phyloP scores from a whole-genome alignment of 2,329 filamentous ascomycete species.

The Coniochaeta sp. region DNA sequence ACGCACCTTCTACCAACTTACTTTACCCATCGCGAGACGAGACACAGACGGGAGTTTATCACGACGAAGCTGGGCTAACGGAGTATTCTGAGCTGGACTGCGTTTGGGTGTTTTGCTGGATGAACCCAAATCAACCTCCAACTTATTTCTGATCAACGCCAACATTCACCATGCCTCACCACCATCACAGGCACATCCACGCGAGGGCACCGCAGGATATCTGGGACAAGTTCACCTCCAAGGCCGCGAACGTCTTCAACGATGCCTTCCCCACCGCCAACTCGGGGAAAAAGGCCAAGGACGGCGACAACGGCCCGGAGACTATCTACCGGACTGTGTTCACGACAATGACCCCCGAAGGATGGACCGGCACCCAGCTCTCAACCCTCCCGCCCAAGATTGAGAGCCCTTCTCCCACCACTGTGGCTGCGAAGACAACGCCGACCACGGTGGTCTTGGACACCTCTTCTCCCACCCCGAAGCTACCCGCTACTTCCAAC shows the following conservation, averaged over 20 bases:
- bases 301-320: slow-evolving; percentile 9
- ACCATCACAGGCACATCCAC: slow-evolving; percentile 18
- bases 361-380: slow-evolving; percentile 4
- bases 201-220: slow-evolving; percentile 8
- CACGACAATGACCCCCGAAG: slow-evolving; percentile 18
- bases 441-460: not conserved
- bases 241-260: slow-evolving; percentile 15
- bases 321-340: slow-evolving; percentile 24
- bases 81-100: not conserved
- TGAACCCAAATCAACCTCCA: not conserved
- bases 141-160: not conserved
- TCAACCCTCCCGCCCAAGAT: not conserved
- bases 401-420: not conserved
- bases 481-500: not conserved
- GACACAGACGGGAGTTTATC: not conserved
- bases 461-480: not conserved
- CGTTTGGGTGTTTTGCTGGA: not conserved
- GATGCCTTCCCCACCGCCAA: slow-evolving; percentile 17
- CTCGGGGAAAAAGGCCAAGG: slow-evolving; percentile 6
- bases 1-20: not conserved
- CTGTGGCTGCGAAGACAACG: not conserved
- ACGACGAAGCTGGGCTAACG: not conserved
- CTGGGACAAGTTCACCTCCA: slow-evolving; percentile 16
- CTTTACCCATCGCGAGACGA: not conserved
- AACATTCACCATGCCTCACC: slow-evolving; percentile 12